Evolutionary conservation across 2,329 filamentous ascomycete genomes (phyloP).

Genomic region (Sporothrix curviconia): DNA sequence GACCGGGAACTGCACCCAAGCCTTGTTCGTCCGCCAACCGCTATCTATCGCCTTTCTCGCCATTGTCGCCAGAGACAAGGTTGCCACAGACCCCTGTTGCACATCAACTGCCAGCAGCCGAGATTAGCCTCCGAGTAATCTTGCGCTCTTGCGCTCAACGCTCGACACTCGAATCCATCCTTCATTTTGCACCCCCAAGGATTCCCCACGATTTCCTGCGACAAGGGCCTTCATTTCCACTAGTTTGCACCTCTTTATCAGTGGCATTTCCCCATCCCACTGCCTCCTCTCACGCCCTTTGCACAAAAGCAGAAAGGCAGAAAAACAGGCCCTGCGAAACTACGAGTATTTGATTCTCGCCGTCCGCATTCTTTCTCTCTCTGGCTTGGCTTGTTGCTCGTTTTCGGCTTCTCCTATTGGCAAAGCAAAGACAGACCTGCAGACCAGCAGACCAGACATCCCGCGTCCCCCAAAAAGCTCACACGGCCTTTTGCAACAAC

Average conservation of each 20-base stretch:
- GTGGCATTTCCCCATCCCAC: background rate
- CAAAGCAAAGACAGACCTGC: background rate
- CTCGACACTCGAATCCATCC: background rate
- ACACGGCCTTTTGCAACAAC: background rate
- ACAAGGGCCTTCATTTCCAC: slow-evolving; percentile 6
- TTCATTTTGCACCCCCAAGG: too few species aligned
- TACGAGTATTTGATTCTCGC: background rate
- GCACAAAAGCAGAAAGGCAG: too few species aligned
- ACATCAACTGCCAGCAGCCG: slow-evolving; percentile 4
- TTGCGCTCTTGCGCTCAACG: background rate
- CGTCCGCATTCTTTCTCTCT: background rate
- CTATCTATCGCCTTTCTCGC: background rate
- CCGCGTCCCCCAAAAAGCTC: background rate
- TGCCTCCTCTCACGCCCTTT: background rate
- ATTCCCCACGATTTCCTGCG: slow-evolving; percentile 12
- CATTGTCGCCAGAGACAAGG: background rate
- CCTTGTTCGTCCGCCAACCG: background rate
- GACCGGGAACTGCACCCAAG: background rate
- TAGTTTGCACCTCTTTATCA: slow-evolving; percentile 10
- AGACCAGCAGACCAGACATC: background rate
- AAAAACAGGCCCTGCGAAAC: too few species aligned
- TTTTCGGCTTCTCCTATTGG: slow-evolving; percentile 1
- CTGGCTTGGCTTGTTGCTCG: background rate
- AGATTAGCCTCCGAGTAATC: slow-evolving; percentile 1
- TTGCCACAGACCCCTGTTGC: background rate